Conservation (phyloP, 2,329 filamentous ascomycete genomes). For the Alternaria gansuensis region DNA sequence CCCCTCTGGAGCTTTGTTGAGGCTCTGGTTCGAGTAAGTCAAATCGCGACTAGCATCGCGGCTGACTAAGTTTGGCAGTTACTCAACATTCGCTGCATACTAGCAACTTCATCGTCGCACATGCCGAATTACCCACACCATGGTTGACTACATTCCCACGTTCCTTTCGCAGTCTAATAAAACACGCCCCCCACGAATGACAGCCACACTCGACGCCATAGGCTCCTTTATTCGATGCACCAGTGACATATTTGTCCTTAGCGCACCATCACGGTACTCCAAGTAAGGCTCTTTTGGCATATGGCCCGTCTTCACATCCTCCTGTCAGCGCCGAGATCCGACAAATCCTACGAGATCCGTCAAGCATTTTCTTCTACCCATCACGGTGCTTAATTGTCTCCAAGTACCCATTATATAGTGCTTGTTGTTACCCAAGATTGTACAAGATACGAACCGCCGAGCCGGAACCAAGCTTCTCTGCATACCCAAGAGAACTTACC, state of each 20-base stretch:
- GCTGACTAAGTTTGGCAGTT: conserved; percentile 2
- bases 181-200: background rate
- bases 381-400: conserved; percentile 13
- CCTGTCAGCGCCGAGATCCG: background rate
- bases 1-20: background rate
- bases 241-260: conserved; percentile 12
- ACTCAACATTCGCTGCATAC: conserved; percentile 1
- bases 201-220: conserved; percentile 4
- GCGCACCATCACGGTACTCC: conserved; percentile 23
- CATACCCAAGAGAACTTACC: conserved; percentile 7
- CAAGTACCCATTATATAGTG: conserved; percentile 18
- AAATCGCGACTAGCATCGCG: background rate
- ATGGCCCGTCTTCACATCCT: conserved; percentile 2
- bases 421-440: conserved; percentile 10
- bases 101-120: conserved; percentile 1
- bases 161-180: background rate
- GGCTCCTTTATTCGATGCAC: background rate
- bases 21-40: background rate
- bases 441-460: conserved; percentile 14
- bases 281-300: conserved; percentile 3
- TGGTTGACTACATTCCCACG: background rate
- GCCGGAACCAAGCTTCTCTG: conserved; percentile 12
- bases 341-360: conserved; percentile 1
- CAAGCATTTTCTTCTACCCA: conserved; percentile 12
- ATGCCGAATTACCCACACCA: conserved; percentile 7